Evolutionary conservation across 352 stramenopile species (phyloP), one percentile per base, ranked within the genome.

Genomic region (Phytophthora meadii): DNA sequence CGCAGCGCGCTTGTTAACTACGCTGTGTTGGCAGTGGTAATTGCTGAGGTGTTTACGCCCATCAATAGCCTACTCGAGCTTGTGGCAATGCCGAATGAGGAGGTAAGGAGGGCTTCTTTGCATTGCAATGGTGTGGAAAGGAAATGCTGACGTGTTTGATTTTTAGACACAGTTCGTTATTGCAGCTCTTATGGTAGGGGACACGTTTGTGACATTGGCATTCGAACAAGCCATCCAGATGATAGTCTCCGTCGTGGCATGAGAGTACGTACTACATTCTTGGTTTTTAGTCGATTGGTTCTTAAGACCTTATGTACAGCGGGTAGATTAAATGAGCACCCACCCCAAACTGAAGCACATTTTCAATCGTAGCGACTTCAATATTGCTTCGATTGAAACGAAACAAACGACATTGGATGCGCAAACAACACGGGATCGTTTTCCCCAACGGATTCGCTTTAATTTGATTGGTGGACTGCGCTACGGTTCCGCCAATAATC

Each of bases 21-120:
- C 41, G 88, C 89, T 32, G 79, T 87, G 14, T 72, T 95, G 15
- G 92, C 90, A 90, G 85, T 91, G 88, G 84, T 93, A 59, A 99
- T 75, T 77, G 97, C 79, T 42, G 87, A 88, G 79, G 84, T 92
- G 5, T 94, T 97, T 70, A 90, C 89, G 25, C 76, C 92, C 25
- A 93, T 98, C 52, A 97, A 97, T 76, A 83, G 86, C 34, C 79
- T 96, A 63, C 77, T 98, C 41, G 84, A 97, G 74, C 90, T 98
- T 48, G 91, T 97, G 64, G 76, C 87, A 46, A 94, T 98, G 76
- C 92, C 92, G 3, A 90, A 93, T 71, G 79, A 72, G 24, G 49
- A 70, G 63, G 65, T 77, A 76, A 25, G 30, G 30, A 25, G 8
- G 32, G 22, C 17, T 11, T 19, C n/a, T 22, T 8, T 30, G 27